phyloP scores from a whole-genome alignment of 345 rosid genomes.

The Populus davidiana region DNA sequence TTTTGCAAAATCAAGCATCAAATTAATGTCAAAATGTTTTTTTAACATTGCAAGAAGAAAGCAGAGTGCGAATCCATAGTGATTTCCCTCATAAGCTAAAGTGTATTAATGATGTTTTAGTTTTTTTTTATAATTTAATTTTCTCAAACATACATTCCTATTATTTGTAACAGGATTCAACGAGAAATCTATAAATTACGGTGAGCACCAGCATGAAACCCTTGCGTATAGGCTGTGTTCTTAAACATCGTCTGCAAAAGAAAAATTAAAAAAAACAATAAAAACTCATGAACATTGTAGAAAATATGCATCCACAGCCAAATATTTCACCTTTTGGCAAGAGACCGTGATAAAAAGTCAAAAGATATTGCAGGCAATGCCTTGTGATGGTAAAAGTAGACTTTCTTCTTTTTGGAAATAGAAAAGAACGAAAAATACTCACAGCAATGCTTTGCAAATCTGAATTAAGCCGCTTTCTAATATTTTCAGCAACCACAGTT shows the following conservation, averaged over 20 bases:
- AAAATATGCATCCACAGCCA: too few species aligned
- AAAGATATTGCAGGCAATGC: neutral
- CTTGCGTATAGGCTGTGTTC: conserved; percentile 80
- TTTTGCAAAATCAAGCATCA: too few species aligned
- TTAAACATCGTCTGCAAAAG: conserved; percentile 66
- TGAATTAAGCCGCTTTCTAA: conserved; percentile 47
- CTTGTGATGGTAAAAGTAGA: neutral
- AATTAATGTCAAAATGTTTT: too few species aligned
- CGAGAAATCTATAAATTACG: conserved; percentile 7
- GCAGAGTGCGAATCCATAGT: too few species aligned
- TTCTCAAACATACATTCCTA: neutral
- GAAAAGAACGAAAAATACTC: conserved; percentile 24
- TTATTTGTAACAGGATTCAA: neutral
- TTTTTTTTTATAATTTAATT: neutral
- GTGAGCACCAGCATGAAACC: conserved; percentile 62
- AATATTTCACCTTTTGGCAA: too few species aligned
- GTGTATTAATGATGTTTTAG: too few species aligned
- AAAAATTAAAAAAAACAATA: neutral
- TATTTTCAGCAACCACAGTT: conserved; percentile 39
- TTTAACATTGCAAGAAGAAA: too few species aligned
- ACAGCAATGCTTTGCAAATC: conserved; percentile 66
- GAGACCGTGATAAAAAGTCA: neutral
- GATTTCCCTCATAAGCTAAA: too few species aligned
- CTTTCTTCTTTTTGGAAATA: too few species aligned
- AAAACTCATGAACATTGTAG: neutral